Conservation (phyloP, 148 eudicot species). For the Nepenthes gracilis region DNA sequence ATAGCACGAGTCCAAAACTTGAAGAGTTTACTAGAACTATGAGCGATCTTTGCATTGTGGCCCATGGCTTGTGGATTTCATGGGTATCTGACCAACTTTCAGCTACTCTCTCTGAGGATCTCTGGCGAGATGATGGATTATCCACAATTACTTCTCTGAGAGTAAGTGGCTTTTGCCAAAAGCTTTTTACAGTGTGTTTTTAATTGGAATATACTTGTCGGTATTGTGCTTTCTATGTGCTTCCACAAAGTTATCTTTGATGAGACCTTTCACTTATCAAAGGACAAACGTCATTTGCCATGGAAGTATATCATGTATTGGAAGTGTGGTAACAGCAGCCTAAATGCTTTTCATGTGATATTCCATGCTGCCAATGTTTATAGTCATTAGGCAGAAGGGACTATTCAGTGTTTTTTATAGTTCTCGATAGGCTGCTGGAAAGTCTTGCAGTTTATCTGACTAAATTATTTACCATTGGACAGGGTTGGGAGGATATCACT, state of each 20-base stretch:
- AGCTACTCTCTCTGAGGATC: conserved; percentile 35
- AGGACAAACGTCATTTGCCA: background rate
- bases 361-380: too few species aligned
- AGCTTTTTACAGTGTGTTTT: background rate
- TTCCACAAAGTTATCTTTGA: background rate
- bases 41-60: conserved; percentile 60
- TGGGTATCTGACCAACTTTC: conserved; percentile 88
- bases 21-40: conserved; percentile 53
- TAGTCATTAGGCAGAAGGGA: background rate
- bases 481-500: conserved; percentile 98
- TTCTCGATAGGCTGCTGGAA: background rate
- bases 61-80: conserved; percentile 83
- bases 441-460: conserved; percentile 2
- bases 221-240: too few species aligned
- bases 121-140: conserved; percentile 64
- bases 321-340: too few species aligned
- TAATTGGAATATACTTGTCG: background rate
- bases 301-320: background rate
- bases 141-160: conserved; percentile 51
- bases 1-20: conserved; percentile 65
- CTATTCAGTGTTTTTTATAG: background rate
- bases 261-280: background rate
- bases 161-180: conserved; percentile 35
- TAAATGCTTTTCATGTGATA: too few species aligned
- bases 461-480: background rate